Evolutionary conservation across 306 rosid genomes (phyloP), one percentile per base, ranked within the genome.

Genomic region (Gillenia trifoliata): DNA sequence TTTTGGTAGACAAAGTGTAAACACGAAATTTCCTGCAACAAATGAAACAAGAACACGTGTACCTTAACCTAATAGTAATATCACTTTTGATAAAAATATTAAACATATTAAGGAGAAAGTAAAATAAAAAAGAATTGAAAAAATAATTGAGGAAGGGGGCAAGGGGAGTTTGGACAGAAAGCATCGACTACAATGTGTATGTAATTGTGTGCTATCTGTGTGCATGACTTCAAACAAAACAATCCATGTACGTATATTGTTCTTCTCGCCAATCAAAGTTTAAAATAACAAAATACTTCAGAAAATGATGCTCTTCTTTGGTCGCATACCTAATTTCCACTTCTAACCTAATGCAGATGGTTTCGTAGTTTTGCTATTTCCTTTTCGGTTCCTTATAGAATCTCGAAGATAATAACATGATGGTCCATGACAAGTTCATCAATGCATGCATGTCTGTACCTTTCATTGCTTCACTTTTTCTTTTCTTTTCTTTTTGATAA

Each of bases 371-470:
- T 68, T 13, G 10, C 56, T 23, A 43, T 19, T 34, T 30, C 50
- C 26, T 11, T 43, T 22, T 22, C n/a, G 68, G 49, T 68, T 74
- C n/a, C 79, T 64, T 6, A 59, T 16, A 57, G 63, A 72, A 70
- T 71, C 70, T 77, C 38, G 10, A 23, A 38, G 30, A 70, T 70
- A 9, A 28, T 19, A 30, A 26, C 70, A 47, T 59, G 71, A 47
- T 17, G 74, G 70, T 74, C 78, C 78, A 68, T 70, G 16, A 50
- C 63, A 52, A 33, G 43, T 68, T 75, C 45, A 68, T 62, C 54
- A 36, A 22, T 60, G 56, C 73, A 70, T 23, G 49, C n/a, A n/a
- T n/a, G n/a, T n/a, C n/a, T 25, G 57, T 60, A 57, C 66, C 71
- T 69, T 62, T 30, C 76, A 38, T 31, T 40, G 71, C 54, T 70